Base-by-base conservation (phyloP, 2,329 filamentous ascomycete species). In the Coniochaeta sp. region DNA sequence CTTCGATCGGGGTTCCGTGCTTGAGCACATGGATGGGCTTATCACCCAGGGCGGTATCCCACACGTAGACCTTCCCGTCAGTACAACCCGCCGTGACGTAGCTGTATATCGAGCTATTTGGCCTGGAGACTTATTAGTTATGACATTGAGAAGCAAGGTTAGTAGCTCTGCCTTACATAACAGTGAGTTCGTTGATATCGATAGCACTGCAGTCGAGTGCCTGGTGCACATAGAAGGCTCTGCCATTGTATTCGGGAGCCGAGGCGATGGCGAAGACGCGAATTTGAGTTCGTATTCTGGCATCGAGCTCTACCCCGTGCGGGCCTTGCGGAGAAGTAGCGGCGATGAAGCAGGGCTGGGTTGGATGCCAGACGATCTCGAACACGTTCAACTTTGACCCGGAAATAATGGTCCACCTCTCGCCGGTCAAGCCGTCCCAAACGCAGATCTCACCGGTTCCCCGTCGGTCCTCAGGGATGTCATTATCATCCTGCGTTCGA, bases 81-180 rank as follows among this genome's bases (percentile, higher is more conserved):
- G 85, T 88, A 63, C 83, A 87, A 3, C 80, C 81, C 0, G 84
- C 85, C 1, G 85, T 84, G 17, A 87, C 70, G 62, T 85, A 88
- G 24, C 77, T 76, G 62, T 78, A 78, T 0, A 67, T 55, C 1
- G 66, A 58, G 59, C 81, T 82, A 63, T 84, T 87, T 0, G 84
- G 81, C 68, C 77, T 79, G 59, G 6, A 9, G 60, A 24, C 5
- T 26, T 55, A 63, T 75, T 67, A 73, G 68, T 28, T 7, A 56
- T 17, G 3, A 36, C 50, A 8, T 1, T n/a, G n/a, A 24, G 24
- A 22, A 50, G 11, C 33, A 9, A 19, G 34, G 43, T 8, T 2
- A 22, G 11, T 26, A 47, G 19, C 8, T 40, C 19, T 6, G 24
- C 65, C 68, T 65, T 71, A 77, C 75, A 79, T 78, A 38, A 87